Conservation (phyloP, 495 filamentous ascomycete species). For the Penicillium malachiteum region DNA sequence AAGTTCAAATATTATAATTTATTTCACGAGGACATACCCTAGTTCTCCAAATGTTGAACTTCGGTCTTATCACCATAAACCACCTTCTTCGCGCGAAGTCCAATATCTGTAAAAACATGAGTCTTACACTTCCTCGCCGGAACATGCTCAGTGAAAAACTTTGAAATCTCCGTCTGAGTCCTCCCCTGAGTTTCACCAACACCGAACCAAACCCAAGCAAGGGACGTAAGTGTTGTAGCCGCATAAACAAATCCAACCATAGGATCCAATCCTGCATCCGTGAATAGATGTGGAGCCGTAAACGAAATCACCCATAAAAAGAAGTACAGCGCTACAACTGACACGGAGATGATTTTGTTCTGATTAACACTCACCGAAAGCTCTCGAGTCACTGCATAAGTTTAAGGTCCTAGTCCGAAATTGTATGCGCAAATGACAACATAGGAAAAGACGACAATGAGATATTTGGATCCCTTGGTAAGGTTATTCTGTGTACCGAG, state of each 20-base stretch:
- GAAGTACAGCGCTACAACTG: slow-evolving; percentile 33
- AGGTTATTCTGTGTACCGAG: slow-evolving; percentile 24
- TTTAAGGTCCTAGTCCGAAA: slow-evolving; percentile 32
- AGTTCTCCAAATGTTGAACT: not conserved
- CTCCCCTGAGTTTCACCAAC: slow-evolving; percentile 38
- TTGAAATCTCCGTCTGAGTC: slow-evolving; percentile 29
- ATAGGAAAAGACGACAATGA: slow-evolving; percentile 33
- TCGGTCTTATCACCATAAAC: not conserved
- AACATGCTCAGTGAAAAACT: slow-evolving; percentile 28
- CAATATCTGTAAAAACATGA: not conserved
- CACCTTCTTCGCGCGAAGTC: not conserved
- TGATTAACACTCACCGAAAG: slow-evolving; percentile 38
- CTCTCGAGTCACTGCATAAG: slow-evolving; percentile 33
- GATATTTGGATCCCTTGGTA: slow-evolving; percentile 16
- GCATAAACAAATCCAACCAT: slow-evolving; percentile 41
- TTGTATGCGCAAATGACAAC: slow-evolving; percentile 38
- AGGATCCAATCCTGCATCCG: slow-evolving; percentile 31
- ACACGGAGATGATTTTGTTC: slow-evolving; percentile 35
- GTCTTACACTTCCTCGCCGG: slow-evolving; percentile 13
- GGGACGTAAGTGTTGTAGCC: slow-evolving; percentile 24
- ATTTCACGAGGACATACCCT: not conserved
- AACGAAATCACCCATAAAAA: slow-evolving; percentile 37
- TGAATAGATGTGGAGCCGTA: slow-evolving; percentile 40
- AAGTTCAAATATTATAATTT: too few relatives aligned
- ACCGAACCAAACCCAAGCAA: slow-evolving; percentile 42